Evolutionary conservation across 176 grass and related monocot species (phyloP).

Genomic region (Oryza nivara): DNA sequence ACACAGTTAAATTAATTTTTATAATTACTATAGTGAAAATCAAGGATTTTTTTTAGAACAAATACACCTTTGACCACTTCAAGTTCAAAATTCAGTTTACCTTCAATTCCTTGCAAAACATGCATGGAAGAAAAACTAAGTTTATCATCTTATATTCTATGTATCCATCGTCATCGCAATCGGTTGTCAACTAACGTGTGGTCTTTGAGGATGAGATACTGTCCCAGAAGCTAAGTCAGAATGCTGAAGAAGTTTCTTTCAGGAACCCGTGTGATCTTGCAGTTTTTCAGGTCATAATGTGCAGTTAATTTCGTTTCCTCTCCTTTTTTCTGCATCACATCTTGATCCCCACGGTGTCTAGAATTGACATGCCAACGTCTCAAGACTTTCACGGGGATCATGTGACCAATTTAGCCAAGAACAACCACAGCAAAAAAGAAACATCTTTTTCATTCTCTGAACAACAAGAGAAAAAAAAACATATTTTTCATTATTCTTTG

Average conservation of each 20-base stretch:
- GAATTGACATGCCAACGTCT: slow-evolving; percentile 56
- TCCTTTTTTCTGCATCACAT: slow-evolving; percentile 14
- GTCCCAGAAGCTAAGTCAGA: slow-evolving; percentile 27
- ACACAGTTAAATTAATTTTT: neutral
- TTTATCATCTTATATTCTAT: neutral
- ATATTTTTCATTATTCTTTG: too few relatives aligned
- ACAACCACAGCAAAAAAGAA: neutral
- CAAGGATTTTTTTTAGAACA: slow-evolving; percentile 19
- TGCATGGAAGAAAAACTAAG: neutral
- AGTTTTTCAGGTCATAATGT: slow-evolving; percentile 18
- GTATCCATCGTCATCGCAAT: neutral
- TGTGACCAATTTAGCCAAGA: neutral
- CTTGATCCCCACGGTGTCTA: slow-evolving; percentile 10
- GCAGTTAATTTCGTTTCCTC: neutral
- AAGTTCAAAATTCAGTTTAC: neutral
- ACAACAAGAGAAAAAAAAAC: too few relatives aligned
- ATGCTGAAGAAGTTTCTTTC: slow-evolving; percentile 8
- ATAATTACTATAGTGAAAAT: neutral
- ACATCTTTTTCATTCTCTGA: neutral
- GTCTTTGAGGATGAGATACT: neutral
- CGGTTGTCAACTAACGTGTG: neutral
- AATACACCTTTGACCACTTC: slow-evolving; percentile 28
- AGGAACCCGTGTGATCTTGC: neutral
- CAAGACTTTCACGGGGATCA: slow-evolving; percentile 36
- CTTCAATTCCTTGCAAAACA: neutral